Base-by-base conservation (phyloP, 1,139 yeast species). In the Arxiozyma slooffiae region DNA sequence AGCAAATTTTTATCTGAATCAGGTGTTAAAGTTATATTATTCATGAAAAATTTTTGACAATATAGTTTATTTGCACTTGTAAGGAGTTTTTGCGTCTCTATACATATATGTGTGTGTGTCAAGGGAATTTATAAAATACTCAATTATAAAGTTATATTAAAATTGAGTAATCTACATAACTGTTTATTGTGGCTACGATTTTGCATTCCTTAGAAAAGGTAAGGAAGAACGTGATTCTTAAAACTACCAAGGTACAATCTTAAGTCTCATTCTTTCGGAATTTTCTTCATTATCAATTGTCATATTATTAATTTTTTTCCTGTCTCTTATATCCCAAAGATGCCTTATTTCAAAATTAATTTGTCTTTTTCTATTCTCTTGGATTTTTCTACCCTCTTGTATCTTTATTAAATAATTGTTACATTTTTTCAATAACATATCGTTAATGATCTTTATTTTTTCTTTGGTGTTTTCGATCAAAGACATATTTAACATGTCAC, bases 221-320 rank as follows among this genome's bases (percentile, higher is more conserved):
- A 30, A 2, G 11, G 34, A 26, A 8, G 11, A 26, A 26, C 11
- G n/a, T n/a, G n/a, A n/a, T n/a, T n/a, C 14, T 14, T 30, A 14
- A 11, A 30, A 14, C 36, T 30, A 30, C 36, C 36, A 30, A 30
- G 36, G 60, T 1, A 56, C 40, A 24, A 60, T 41, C 23, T 59
- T 58, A 22, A 52, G 52, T 39, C 53, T 53, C 77, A 80, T 82
- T 53, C 92, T 68, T 58, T 82, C 80, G 34, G 73, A 70, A 44
- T 85, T 84, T 62, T 86, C 95, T 50, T 82, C 80, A 44, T 75
- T 76, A 59, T 84, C 92, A 24, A 85, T 63, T 1, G 72, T 66
- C 73, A 80, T 46, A 6, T n/a, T 30, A 1, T 57, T 62, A n/a
- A 69, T 58, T n/a, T 74, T 61, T 49, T 81, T 64, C 4, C 64